Base-by-base conservation (phyloP, 306 rosid species). In the Medicago lupulina region DNA sequence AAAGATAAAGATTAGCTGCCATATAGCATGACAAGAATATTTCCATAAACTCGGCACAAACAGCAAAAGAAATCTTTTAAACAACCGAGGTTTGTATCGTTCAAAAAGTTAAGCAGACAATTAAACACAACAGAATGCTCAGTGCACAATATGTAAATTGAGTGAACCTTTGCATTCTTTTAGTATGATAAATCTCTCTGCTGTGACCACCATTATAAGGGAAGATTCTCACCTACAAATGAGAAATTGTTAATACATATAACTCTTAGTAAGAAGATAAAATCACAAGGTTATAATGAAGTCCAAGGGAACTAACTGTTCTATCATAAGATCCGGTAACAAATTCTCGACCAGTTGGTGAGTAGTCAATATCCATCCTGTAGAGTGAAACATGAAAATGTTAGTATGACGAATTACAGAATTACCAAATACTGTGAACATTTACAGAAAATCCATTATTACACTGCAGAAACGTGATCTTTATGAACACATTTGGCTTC, bases 391-490 rank as follows among this genome's bases (percentile, higher is more conserved):
- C 6, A 58, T 23, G 38, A 85, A 73, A 55, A 64, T 18, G 59
- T 64, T 31, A 41, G 54, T 10, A 13, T 1, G 21, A 41, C 4
- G 7, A 44, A 60, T 43, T 58, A 4, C 19, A 71, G 18, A 82
- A 66, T 74, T 66, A 43, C 68, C 46, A 49, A 40, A 50, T 41
- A 61, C 2, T 47, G 38, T 19, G 61, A 49, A 71, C 3, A 43
- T 57, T 82, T 46, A 31, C 5, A 61, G 73, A 67, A 18, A 72
- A 72, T 41, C 34, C 67, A 75, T 81, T 90, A 31, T 79, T 85
- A 95, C 99, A 95, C 97, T 12, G 99, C 97, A 83, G 93, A 89
- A 77, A 90, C 97, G 78, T 95, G 99, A 83, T 92, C 99, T 76
- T 64, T 85, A 80, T 95, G 97, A 49, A 95, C 99, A 75, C 95